Evolutionary conservation across 139 green algal genomes (phyloP).

Genomic region (Eudorina sp.): DNA sequence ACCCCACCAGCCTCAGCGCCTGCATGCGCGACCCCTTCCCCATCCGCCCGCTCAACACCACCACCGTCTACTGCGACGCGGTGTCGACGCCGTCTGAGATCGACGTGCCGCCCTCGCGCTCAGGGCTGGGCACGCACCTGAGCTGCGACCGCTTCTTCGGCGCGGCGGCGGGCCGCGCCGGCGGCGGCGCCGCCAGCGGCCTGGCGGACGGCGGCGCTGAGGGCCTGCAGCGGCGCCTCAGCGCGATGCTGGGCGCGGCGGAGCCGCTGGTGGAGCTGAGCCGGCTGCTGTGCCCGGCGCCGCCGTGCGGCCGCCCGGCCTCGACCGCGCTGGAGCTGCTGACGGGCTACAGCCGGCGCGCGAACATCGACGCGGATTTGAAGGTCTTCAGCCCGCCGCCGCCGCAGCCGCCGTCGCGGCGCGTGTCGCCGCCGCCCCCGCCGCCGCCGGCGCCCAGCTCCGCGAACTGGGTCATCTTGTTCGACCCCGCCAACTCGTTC

Average conservation of each 20-base stretch:
- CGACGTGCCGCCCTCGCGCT: background rate
- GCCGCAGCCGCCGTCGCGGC: background rate
- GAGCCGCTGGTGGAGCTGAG: background rate
- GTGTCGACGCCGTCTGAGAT: background rate
- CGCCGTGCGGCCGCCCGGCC: conserved; percentile 11
- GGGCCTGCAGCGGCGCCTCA: conserved; percentile 1
- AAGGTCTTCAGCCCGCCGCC: conserved; percentile 33
- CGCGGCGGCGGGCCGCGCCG: background rate
- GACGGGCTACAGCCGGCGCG: background rate
- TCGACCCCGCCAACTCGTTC: background rate
- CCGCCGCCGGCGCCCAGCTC: conserved; percentile 23
- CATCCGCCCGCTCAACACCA: background rate
- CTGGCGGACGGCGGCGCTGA: background rate
- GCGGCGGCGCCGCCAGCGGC: background rate
- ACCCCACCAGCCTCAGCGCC: background rate
- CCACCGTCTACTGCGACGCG: conserved; percentile 6
- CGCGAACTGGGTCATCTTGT: conserved; percentile 26
- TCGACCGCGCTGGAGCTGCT: conserved; percentile 16
- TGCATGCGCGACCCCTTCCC: conserved; percentile 2
- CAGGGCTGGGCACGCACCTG: background rate
- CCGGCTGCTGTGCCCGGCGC: background rate
- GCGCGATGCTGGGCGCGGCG: background rate
- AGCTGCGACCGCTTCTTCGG: background rate
- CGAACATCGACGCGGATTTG: conserved; percentile 14
- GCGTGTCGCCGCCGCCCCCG: conserved; percentile 21